A percentile compares a stretch with the other conserved stretches of the same genome.
Evolutionary conservation across 2,329 filamentous ascomycete species (phyloP).

Genomic region (Monascus ruber): DNA sequence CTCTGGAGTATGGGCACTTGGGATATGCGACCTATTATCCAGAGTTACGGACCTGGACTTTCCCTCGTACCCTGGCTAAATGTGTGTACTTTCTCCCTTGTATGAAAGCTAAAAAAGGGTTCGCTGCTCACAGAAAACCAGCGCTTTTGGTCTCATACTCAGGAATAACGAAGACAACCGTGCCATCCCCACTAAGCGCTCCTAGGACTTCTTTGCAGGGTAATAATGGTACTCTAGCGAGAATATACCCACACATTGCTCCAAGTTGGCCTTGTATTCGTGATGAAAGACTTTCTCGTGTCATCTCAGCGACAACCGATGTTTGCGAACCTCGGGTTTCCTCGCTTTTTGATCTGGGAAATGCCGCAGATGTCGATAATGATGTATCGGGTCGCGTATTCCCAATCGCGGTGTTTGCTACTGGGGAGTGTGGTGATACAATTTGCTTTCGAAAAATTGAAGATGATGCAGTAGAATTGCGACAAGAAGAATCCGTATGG

Average conservation of each 20-base stretch:
- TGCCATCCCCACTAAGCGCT: slow-evolving; percentile 12
- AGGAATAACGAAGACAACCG: slow-evolving; percentile 17
- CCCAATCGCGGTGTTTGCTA: slow-evolving; percentile 25
- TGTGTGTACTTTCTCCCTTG: slow-evolving; percentile 10
- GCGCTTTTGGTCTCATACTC: slow-evolving; percentile 17
- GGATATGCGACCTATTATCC: slow-evolving; percentile 41
- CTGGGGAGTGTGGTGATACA: slow-evolving; percentile 37
- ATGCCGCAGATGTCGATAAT: slow-evolving; percentile 29
- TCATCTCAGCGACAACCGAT: slow-evolving; percentile 15
- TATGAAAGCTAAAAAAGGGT: background rate
- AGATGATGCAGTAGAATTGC: slow-evolving; percentile 16
- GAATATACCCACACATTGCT: slow-evolving; percentile 25
- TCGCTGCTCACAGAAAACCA: slow-evolving; percentile 1
- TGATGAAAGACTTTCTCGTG: slow-evolving; percentile 22
- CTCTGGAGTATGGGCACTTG: slow-evolving; percentile 48
- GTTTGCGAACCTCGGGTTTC: slow-evolving; percentile 26
- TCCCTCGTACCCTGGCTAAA: slow-evolving; percentile 26
- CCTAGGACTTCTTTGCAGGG: slow-evolving; percentile 7
- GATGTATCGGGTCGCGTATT: slow-evolving; percentile 16
- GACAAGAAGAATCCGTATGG: slow-evolving; percentile 8
- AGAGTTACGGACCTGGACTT: slow-evolving; percentile 39
- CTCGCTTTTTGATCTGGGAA: slow-evolving; percentile 39
- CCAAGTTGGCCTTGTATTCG: slow-evolving; percentile 18
- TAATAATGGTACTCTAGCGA: slow-evolving; percentile 14
- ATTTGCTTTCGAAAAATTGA: slow-evolving; percentile 34